Evolutionary conservation across 306 rosid species (phyloP).

Genomic region (Cyamopsis tetragonoloba): DNA sequence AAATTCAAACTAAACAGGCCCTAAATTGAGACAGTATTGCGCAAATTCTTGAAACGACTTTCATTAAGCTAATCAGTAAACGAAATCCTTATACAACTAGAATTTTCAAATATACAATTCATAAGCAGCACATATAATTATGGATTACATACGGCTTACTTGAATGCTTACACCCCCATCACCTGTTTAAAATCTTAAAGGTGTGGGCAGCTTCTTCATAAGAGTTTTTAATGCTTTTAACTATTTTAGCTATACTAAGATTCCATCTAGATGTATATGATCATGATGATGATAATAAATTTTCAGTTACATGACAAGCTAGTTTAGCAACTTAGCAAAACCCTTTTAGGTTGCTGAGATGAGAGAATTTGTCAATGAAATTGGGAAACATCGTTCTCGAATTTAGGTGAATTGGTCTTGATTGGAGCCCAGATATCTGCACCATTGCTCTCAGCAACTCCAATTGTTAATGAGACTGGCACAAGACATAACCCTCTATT

Average conservation of each 20-base stretch:
- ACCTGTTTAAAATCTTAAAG: conserved; percentile 48
- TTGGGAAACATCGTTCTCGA: conserved; percentile 42
- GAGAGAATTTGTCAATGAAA: conserved; percentile 40
- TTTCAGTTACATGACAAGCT: conserved; percentile 26
- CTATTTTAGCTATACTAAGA: conserved; percentile 26
- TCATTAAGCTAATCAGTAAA: conserved; percentile 27
- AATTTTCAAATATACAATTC: conserved; percentile 45
- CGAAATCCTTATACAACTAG: conserved; percentile 31
- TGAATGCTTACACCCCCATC: conserved; percentile 35
- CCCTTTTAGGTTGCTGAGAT: conserved; percentile 25
- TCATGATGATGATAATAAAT: conserved; percentile 25
- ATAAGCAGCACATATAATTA: conserved; percentile 33
- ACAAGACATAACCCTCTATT: conserved; percentile 84
- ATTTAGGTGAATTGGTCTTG: conserved; percentile 59
- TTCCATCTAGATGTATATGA: conserved; percentile 31
- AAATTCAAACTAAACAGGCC: too few relatives aligned
- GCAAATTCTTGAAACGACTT: conserved; percentile 18
- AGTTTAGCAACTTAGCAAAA: conserved; percentile 26
- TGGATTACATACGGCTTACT: conserved; percentile 21
- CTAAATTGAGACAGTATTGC: too few relatives aligned
- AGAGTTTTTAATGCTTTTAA: conserved; percentile 22
- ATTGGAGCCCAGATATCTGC: conserved; percentile 99
- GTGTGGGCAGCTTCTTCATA: conserved; percentile 36
- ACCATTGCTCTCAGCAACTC: conserved; percentile 88
- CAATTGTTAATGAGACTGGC: conserved; percentile 69